Evolutionary conservation across 768 basidiomycete genomes (phyloP).

Genomic region (Trametes maxima): DNA sequence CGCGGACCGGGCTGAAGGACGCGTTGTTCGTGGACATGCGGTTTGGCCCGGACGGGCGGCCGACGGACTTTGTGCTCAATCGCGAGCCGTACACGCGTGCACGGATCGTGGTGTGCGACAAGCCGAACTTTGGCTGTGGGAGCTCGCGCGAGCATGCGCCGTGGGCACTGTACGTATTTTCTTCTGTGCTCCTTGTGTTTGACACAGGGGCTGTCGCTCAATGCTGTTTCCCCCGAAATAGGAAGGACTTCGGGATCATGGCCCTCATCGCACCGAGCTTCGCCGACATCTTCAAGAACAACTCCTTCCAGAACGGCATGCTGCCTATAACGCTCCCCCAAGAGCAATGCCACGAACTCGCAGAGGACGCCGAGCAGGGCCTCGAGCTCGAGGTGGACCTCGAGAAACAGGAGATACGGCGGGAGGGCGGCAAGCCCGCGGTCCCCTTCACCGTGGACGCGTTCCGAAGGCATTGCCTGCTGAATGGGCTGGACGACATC

Average conservation of each 20-base stretch:
- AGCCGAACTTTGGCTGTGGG: slow-evolving; percentile 65
- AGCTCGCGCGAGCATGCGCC: slow-evolving; percentile 67
- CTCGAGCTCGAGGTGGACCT: slow-evolving; percentile 60
- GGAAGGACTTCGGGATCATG: slow-evolving; percentile 63
- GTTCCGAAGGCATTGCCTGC: slow-evolving; percentile 90
- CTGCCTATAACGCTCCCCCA: slow-evolving; percentile 54
- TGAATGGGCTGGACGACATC: slow-evolving; percentile 97
- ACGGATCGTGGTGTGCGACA: slow-evolving; percentile 58
- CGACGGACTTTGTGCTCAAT: slow-evolving; percentile 66
- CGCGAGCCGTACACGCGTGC: slow-evolving; percentile 54
- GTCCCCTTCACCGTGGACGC: slow-evolving; percentile 83
- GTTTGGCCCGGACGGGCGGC: slow-evolving; percentile 48
- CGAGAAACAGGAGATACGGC: slow-evolving; percentile 57
- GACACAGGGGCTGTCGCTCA: background rate
- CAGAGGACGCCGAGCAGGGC: slow-evolving; percentile 53
- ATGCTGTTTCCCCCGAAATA: slow-evolving; percentile 15
- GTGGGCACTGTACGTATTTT: slow-evolving; percentile 49
- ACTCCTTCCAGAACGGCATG: slow-evolving; percentile 71
- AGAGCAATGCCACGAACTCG: slow-evolving; percentile 49
- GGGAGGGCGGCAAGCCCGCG: slow-evolving; percentile 66
- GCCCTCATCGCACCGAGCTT: slow-evolving; percentile 63
- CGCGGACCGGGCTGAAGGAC: slow-evolving; percentile 61
- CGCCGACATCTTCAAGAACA: slow-evolving; percentile 65
- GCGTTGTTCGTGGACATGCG: slow-evolving; percentile 59
- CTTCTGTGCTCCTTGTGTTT: background rate